Evolutionary conservation across 1,284 basidiomycete genomes (phyloP).

Genomic region (Boletus sp.): DNA sequence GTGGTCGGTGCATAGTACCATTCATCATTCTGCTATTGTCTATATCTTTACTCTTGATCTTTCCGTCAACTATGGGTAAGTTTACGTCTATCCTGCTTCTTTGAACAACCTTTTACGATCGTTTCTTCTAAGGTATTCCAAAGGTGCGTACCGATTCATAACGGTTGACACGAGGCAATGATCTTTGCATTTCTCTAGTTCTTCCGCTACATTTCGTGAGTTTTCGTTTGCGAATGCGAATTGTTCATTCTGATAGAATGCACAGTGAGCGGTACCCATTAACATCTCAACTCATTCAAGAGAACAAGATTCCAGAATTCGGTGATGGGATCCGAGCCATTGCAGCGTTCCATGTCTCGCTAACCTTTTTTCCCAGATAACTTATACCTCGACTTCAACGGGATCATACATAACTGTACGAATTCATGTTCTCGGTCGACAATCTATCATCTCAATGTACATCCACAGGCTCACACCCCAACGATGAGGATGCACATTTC

Average conservation of each 20-base stretch:
- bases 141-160: slow-evolving; percentile 56
- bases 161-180: slow-evolving; percentile 1
- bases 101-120: not conserved
- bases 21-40: not conserved
- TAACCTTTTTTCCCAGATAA: slow-evolving; percentile 56
- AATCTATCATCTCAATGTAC: not conserved
- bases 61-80: slow-evolving; percentile 25
- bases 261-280: slow-evolving; percentile 92
- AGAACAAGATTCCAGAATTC: slow-evolving; percentile 96
- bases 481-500: slow-evolving; percentile 94
- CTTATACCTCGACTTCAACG: slow-evolving; percentile 95
- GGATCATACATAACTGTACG: slow-evolving; percentile 95
- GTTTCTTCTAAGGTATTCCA: slow-evolving; percentile 45
- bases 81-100: not conserved
- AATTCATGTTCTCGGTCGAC: not conserved
- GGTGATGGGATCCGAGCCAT: slow-evolving; percentile 40
- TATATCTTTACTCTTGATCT: slow-evolving; percentile 9
- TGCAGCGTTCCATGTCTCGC: slow-evolving; percentile 8
- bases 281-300: slow-evolving; percentile 95
- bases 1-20: not conserved
- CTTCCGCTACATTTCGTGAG: slow-evolving; percentile 82
- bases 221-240: slow-evolving; percentile 7
- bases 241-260: slow-evolving; percentile 12
- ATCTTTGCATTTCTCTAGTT: slow-evolving; percentile 44
- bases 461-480: slow-evolving; percentile 78